phyloP scores from a whole-genome alignment of 2,329 filamentous ascomycete genomes.

The Aspergillus versicolor region DNA sequence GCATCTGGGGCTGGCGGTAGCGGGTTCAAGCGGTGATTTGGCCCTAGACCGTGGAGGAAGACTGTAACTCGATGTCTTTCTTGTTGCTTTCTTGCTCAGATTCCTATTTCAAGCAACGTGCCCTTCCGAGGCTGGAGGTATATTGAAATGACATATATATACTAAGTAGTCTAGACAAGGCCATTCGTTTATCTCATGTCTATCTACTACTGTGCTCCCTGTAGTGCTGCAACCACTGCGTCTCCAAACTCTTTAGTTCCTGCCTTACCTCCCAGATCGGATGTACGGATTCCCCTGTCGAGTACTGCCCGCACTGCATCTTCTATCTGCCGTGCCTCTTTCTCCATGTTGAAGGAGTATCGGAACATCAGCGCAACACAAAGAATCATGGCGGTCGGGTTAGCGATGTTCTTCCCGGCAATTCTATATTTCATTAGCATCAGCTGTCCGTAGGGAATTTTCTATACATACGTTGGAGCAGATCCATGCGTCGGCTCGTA shows the following conservation, averaged over 20 bases:
- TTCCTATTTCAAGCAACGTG: too few species aligned
- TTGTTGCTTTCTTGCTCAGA: too few species aligned
- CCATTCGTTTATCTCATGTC: too few species aligned
- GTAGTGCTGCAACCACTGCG: conserved; percentile 68
- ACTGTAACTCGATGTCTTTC: too few species aligned
- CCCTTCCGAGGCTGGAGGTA: too few species aligned
- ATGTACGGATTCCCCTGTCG: conserved; percentile 72
- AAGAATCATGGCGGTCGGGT: conserved; percentile 84
- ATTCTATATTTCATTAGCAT: conserved; percentile 58
- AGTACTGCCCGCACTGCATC: conserved; percentile 73
- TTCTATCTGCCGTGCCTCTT: conserved; percentile 75
- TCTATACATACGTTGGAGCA: conserved; percentile 31
- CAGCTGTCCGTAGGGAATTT: background rate
- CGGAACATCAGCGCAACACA: conserved; percentile 91
- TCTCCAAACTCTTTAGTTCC: conserved; percentile 74
- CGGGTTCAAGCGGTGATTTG: too few species aligned
- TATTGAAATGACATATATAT: too few species aligned
- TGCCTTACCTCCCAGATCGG: conserved; percentile 73
- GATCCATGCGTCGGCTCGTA: conserved; percentile 87
- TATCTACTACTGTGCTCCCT: too few species aligned
- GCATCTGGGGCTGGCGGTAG: too few species aligned
- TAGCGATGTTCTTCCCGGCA: conserved; percentile 80
- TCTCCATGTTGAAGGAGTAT: conserved; percentile 77
- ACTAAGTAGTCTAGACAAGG: too few species aligned
- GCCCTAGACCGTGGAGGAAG: too few species aligned